These are phyloP conservation scores for Syzygium grande DNA, from an alignment of 345 rosid species.

Conservation along the genomic window DNA sequence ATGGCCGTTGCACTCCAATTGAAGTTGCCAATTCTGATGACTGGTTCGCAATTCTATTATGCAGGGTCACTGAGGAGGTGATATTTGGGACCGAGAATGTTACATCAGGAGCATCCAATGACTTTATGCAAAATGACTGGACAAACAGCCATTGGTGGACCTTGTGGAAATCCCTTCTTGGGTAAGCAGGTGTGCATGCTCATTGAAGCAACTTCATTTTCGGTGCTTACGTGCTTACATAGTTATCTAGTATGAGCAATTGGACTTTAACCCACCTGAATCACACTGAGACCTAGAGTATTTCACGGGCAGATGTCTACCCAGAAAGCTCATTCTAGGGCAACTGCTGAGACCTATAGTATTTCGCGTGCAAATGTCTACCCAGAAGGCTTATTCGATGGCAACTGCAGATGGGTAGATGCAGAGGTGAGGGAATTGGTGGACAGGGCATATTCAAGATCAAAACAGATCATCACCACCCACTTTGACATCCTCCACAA, in stretches of 20 bases:
- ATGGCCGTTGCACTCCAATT: slow-evolving; percentile 79
- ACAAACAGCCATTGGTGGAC: slow-evolving; percentile 85
- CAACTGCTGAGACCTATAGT: slow-evolving; percentile 27
- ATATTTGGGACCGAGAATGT: slow-evolving; percentile 88
- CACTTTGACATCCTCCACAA: slow-evolving; percentile 70
- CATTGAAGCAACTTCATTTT: not conserved
- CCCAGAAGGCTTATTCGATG: slow-evolving; percentile 94
- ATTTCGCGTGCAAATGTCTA: slow-evolving; percentile 48
- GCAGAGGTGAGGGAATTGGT: slow-evolving; percentile 82
- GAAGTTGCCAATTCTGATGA: not conserved
- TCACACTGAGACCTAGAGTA: not conserved
- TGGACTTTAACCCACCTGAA: not conserved
- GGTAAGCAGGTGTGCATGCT: slow-evolving; percentile 50
- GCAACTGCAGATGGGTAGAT: slow-evolving; percentile 90
- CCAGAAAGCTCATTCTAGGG: slow-evolving; percentile 97
- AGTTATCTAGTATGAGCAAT: not conserved
- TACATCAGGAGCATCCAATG: slow-evolving; percentile 96
- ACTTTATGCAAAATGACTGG: slow-evolving; percentile 99
- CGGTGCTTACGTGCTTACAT: not conserved
- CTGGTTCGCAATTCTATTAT: not conserved
- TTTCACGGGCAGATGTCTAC: slow-evolving; percentile 57
- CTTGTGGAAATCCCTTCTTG: slow-evolving; percentile 95
- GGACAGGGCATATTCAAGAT: slow-evolving; percentile 63
- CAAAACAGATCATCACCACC: slow-evolving; percentile 53
- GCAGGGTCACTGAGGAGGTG: slow-evolving; percentile 93